These are phyloP conservation scores for Filosporella fistucella DNA, from an alignment of 495 filamentous ascomycete species.

Conservation along the genomic window DNA sequence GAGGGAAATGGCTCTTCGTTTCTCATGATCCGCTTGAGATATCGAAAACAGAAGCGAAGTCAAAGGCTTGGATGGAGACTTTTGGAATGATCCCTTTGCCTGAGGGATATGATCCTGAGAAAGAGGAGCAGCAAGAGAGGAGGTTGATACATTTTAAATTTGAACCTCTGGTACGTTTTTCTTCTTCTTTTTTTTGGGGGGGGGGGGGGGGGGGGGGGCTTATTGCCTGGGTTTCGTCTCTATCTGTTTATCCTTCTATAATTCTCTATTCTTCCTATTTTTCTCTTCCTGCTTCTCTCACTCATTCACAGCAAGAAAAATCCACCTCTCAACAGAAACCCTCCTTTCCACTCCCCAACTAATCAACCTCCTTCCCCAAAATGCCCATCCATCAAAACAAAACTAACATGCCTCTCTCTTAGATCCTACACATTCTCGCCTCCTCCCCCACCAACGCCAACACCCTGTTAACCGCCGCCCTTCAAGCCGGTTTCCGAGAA, in stretches of 20 bases:
- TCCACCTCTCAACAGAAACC: too few species aligned
- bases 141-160: constrained; percentile 86
- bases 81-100: constrained; percentile 17
- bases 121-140: constrained; percentile 18
- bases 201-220: too few species aligned
- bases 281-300: background rate
- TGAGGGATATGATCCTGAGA: background rate
- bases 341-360: too few species aligned
- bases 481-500: constrained; percentile 83
- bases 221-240: too few species aligned
- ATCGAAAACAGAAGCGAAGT: background rate
- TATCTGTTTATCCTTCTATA: too few species aligned
- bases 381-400: background rate
- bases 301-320: too few species aligned
- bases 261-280: background rate
- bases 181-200: too few species aligned
- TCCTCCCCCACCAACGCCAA: constrained; percentile 69
- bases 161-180: constrained; percentile 78
- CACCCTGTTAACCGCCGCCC: constrained; percentile 62
- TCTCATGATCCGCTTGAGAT: constrained; percentile 67
- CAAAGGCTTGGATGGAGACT: constrained; percentile 16
- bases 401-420: background rate
- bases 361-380: too few species aligned
- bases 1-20: constrained; percentile 81
- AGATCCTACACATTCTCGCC: constrained; percentile 88